These are phyloP conservation scores for Xenoacremonium recifei DNA, from an alignment of 2,329 filamentous ascomycete genomes.

Conservation along the genomic window DNA sequence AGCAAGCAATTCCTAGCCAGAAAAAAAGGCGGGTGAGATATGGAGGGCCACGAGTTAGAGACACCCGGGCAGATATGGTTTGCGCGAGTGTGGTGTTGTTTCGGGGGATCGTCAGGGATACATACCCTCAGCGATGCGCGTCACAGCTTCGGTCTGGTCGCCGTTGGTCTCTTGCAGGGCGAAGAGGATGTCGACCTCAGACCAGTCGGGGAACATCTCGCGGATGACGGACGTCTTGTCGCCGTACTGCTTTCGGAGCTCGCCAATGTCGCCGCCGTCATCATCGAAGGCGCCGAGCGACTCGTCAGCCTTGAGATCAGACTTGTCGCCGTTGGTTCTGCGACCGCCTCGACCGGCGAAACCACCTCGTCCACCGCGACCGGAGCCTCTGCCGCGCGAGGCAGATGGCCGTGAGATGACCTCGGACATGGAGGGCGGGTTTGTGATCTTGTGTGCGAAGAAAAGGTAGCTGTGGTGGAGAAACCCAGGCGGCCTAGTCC, in stretches of 20 bases:
- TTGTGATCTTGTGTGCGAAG: constrained; percentile 34
- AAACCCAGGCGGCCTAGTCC: constrained; percentile 32
- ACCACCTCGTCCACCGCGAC: constrained; percentile 80
- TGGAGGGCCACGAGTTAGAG: too few relatives aligned
- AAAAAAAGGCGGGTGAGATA: constrained; percentile 1
- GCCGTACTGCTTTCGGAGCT: constrained; percentile 88
- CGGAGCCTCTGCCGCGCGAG: constrained; percentile 85
- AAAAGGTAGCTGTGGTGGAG: constrained; percentile 27
- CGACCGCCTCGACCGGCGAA: constrained; percentile 72
- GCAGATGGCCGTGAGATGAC: constrained; percentile 80
- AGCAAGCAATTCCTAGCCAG: too few relatives aligned
- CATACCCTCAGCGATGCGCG: constrained; percentile 77
- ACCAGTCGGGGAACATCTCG: constrained; percentile 95
- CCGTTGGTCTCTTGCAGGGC: constrained; percentile 86
- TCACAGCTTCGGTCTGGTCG: constrained; percentile 71
- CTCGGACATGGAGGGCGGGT: constrained; percentile 79
- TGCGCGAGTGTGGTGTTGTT: constrained; percentile 7
- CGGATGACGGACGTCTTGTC: constrained; percentile 77
- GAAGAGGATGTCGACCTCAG: constrained; percentile 90
- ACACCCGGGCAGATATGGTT: neutral
- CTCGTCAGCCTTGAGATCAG: constrained; percentile 49
- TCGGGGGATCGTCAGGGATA: constrained; percentile 17
- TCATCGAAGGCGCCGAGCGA: constrained; percentile 63
- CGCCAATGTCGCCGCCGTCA: constrained; percentile 77
- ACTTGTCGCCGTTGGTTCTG: constrained; percentile 71